A percentile compares a stretch with the other conserved stretches of the same genome.
Conservation (phyloP, 75 land plant genomes). For the Selaginella tamariscina region DNA sequence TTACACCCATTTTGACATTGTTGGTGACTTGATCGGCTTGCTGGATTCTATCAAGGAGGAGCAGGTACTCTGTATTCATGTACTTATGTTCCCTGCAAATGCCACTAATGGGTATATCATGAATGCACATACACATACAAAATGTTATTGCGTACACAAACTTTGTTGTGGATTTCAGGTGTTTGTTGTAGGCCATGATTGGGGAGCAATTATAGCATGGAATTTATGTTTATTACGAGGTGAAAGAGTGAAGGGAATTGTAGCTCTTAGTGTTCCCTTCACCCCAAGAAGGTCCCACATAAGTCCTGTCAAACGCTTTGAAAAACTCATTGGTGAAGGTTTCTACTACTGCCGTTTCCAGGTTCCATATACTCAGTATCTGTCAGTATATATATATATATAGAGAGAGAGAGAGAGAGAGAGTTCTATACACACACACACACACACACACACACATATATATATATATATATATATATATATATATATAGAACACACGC, state of each 20-base stretch:
- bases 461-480: not conserved
- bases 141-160: not conserved
- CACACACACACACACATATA: not conserved
- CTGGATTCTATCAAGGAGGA: not conserved
- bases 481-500: too few species aligned
- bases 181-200: constrained; percentile 1
- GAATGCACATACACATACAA: too few species aligned
- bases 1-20: constrained; percentile 11
- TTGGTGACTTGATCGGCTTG: constrained; percentile 5
- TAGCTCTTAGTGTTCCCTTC: not conserved
- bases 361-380: not conserved
- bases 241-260: not conserved
- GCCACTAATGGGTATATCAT: too few species aligned
- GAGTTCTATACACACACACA: not conserved
- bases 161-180: not conserved
- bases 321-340: not conserved
- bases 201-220: constrained; percentile 8
- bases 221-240: not conserved
- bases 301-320: not conserved
- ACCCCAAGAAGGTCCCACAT: not conserved
- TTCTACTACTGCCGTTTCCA: not conserved
- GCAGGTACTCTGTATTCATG: not conserved
- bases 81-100: too few species aligned
- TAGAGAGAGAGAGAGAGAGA: too few species aligned
- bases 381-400: too few species aligned